Percentiles rank a stretch among this genome's conserved stretches.
phyloP scores from a whole-genome alignment of 768 basidiomycete species.

The Exidia glandulosa region DNA sequence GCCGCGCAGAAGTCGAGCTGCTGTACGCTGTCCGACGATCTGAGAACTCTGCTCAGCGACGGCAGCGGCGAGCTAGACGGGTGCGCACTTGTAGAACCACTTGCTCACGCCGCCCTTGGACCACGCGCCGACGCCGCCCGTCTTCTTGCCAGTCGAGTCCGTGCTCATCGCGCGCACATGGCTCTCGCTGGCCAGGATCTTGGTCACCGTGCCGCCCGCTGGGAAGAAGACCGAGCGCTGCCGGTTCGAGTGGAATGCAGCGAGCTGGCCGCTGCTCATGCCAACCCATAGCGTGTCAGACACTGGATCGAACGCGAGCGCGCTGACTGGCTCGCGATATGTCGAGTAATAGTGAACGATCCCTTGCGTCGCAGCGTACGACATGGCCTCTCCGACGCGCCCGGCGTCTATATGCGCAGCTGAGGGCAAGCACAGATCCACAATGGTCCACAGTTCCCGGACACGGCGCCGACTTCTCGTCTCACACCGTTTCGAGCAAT shows the following conservation, averaged over 20 bases:
- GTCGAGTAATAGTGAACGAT: conserved; percentile 7
- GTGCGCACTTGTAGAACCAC: conserved; percentile 61
- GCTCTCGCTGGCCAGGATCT: conserved; percentile 66
- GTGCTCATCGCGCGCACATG: conserved; percentile 57
- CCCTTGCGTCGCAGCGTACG: conserved; percentile 2
- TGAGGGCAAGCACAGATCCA: not conserved
- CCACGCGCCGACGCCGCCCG: conserved; percentile 60
- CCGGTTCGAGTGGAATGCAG: conserved; percentile 54
- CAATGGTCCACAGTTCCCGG: no score
- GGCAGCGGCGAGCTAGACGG: not conserved
- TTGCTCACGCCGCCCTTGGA: conserved; percentile 76
- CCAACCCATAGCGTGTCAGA: conserved; percentile 88
- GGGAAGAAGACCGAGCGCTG: conserved; percentile 63
- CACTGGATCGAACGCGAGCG: conserved; percentile 81
- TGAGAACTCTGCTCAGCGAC: not conserved
- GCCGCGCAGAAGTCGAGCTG: conserved; percentile 12
- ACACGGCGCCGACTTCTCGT: no score
- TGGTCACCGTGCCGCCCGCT: conserved; percentile 66
- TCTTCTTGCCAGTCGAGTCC: conserved; percentile 33
- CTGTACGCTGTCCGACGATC: not conserved
- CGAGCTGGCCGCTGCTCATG: conserved; percentile 54
- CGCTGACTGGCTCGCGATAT: conserved; percentile 40
- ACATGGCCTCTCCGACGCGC: conserved; percentile 3
- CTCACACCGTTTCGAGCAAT: no score
- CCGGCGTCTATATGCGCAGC: not conserved